phyloP scores from a whole-genome alignment of 495 filamentous ascomycete genomes.

The Aspergillus conjunctus region DNA sequence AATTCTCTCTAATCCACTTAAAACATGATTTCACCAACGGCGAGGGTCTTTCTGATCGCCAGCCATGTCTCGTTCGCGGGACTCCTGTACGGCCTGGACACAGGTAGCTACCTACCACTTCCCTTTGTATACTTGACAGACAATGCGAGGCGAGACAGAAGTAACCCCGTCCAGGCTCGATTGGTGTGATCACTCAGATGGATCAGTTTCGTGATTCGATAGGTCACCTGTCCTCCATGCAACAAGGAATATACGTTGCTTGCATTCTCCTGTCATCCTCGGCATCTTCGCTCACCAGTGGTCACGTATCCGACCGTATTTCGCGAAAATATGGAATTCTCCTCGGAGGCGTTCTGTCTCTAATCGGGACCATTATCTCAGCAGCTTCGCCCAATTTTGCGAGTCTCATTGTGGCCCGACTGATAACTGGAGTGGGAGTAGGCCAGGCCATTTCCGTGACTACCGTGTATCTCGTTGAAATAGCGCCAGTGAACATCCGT shows the following conservation, averaged over 20 bases:
- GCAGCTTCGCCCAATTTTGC: constrained; percentile 18
- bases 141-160: neutral
- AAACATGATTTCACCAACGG: constrained; percentile 12
- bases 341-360: constrained; percentile 9
- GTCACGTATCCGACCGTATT: constrained; percentile 21
- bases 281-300: constrained; percentile 14
- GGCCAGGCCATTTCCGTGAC: constrained; percentile 22
- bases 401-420: constrained; percentile 16
- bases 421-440: constrained; percentile 18
- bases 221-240: constrained; percentile 14
- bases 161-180: constrained; percentile 9
- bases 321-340: constrained; percentile 22
- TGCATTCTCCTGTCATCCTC: constrained; percentile 19
- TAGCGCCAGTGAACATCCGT: constrained; percentile 13
- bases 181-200: constrained; percentile 19
- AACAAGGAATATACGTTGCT: constrained; percentile 19
- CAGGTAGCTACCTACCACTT: constrained; percentile 12
- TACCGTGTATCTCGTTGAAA: constrained; percentile 22
- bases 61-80: constrained; percentile 21
- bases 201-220: constrained; percentile 16
- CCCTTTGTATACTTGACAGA: neutral
- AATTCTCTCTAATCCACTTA: neutral
- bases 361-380: constrained; percentile 14
- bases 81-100: constrained; percentile 21
- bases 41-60: constrained; percentile 16